Evolutionary conservation across 805 yeast species (phyloP).

Genomic region (Hemisphaericaspora nanyangensis): DNA sequence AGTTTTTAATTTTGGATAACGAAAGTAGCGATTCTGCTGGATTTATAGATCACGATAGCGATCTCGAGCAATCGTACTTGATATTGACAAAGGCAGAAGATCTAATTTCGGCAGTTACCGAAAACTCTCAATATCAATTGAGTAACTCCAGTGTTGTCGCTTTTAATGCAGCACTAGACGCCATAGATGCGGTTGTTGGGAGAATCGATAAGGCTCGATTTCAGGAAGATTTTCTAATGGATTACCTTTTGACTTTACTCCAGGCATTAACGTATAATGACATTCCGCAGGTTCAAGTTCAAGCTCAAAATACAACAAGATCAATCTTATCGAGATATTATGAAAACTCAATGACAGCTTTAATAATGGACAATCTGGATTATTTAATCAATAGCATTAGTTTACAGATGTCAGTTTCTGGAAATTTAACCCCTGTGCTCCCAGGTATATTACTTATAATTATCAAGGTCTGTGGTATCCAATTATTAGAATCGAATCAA

Average conservation of each 20-base stretch:
- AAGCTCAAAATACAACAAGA: conserved; percentile 52
- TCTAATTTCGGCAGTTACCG: conserved; percentile 13
- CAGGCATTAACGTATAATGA: conserved; percentile 61
- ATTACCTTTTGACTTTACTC: conserved; percentile 66
- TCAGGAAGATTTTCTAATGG: conserved; percentile 55
- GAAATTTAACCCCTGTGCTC: conserved; percentile 66
- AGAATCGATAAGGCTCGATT: conserved; percentile 26
- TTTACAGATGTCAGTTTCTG: conserved; percentile 60
- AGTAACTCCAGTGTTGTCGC: conserved; percentile 19
- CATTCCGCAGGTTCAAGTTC: conserved; percentile 47
- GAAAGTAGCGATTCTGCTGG: conserved; percentile 3
- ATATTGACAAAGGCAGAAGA: conserved; percentile 37
- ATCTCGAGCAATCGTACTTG: conserved; percentile 26
- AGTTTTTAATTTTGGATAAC: conserved; percentile 24
- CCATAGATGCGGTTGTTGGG: conserved; percentile 34
- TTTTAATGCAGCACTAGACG: conserved; percentile 40
- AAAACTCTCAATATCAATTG: neutral
- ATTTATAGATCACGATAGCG: neutral
- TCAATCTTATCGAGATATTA: conserved; percentile 41
- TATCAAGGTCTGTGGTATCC: conserved; percentile 65
- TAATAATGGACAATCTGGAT: conserved; percentile 70
- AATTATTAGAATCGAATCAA: conserved; percentile 50
- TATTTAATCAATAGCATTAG: conserved; percentile 81
- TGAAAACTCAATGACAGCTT: conserved; percentile 48
- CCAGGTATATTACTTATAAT: conserved; percentile 67